Conservation (phyloP, 352 stramenopile genomes). For the Pythium rhizo-oryzae region DNA sequence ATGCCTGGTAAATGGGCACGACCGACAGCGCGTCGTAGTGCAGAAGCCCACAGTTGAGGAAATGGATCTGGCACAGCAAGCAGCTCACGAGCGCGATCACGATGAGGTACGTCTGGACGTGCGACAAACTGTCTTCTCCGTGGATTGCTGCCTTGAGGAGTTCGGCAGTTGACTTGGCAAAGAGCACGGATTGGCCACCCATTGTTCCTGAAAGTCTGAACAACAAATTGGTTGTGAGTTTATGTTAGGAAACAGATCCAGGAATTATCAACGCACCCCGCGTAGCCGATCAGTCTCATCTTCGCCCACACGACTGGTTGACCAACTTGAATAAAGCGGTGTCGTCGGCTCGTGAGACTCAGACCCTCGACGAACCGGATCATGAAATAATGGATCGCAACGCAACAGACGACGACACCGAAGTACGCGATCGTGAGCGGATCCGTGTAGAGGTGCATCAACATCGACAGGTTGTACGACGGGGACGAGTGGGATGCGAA, state of each 20-base stretch:
- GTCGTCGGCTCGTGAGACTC: conserved; percentile 64
- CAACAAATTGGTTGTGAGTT: neutral
- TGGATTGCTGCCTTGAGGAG: conserved; percentile 73
- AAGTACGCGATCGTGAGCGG: conserved; percentile 70
- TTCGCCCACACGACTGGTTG: conserved; percentile 62
- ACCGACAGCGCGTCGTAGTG: conserved; percentile 85
- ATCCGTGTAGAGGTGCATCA: conserved; percentile 79
- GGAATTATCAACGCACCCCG: conserved; percentile 21
- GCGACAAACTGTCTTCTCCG: conserved; percentile 59
- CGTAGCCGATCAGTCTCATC: conserved; percentile 77
- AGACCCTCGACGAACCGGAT: conserved; percentile 72
- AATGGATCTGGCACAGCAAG: conserved; percentile 76
- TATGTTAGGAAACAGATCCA: neutral
- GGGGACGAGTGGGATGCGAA: conserved; percentile 86
- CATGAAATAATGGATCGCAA: conserved; percentile 59
- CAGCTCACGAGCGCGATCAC: conserved; percentile 60
- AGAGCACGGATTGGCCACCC: conserved; percentile 82
- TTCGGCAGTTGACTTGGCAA: conserved; percentile 85
- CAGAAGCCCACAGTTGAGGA: conserved; percentile 74
- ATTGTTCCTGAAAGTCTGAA: conserved; percentile 54
- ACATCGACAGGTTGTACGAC: conserved; percentile 79
- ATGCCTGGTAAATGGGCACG: conserved; percentile 87
- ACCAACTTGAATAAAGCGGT: conserved; percentile 79
- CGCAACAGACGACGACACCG: conserved; percentile 52
- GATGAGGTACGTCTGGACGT: conserved; percentile 72